Conservation (phyloP, 768 basidiomycete species). For the Leucosporidium yakuticum region DNA sequence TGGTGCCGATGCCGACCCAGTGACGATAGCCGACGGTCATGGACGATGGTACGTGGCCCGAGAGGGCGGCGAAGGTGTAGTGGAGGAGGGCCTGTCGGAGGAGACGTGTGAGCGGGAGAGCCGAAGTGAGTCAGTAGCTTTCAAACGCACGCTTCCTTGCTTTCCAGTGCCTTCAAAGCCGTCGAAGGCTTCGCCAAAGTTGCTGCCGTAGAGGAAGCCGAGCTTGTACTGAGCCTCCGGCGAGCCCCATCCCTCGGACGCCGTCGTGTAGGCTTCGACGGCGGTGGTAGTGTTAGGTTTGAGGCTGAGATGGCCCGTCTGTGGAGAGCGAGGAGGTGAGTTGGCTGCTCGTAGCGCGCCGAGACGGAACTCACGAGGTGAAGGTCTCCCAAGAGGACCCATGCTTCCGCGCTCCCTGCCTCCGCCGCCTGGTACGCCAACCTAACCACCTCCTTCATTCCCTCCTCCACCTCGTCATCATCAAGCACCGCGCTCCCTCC, state of each 20-base stretch:
- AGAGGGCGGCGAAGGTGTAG: conserved; percentile 88
- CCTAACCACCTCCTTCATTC: conserved; percentile 20
- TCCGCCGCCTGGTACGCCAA: conserved; percentile 7
- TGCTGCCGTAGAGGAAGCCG: conserved; percentile 83
- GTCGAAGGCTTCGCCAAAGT: conserved; percentile 56
- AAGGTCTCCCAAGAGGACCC: conserved; percentile 44
- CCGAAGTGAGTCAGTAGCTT: not conserved
- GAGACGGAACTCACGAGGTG: conserved; percentile 54
- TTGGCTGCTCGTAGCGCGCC: not conserved
- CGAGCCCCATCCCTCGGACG: conserved; percentile 68
- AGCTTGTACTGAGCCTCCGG: conserved; percentile 77
- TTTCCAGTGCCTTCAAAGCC: conserved; percentile 56
- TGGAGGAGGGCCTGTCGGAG: conserved; percentile 67
- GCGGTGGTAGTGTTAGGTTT: conserved; percentile 58
- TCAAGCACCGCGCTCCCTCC: not conserved
- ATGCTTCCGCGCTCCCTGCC: conserved; percentile 61
- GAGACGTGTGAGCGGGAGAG: not conserved
- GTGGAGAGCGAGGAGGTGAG: conserved; percentile 7
- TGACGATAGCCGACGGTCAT: conserved; percentile 91
- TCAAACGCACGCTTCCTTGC: conserved; percentile 44
- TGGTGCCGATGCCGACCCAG: conserved; percentile 90
- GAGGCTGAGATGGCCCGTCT: conserved; percentile 48
- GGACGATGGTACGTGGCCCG: conserved; percentile 76
- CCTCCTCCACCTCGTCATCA: conserved; percentile 17
- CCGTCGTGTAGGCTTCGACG: conserved; percentile 57